phyloP scores from a whole-genome alignment of 176 grass and related monocot species.

The Urochloa ruziziensis region DNA sequence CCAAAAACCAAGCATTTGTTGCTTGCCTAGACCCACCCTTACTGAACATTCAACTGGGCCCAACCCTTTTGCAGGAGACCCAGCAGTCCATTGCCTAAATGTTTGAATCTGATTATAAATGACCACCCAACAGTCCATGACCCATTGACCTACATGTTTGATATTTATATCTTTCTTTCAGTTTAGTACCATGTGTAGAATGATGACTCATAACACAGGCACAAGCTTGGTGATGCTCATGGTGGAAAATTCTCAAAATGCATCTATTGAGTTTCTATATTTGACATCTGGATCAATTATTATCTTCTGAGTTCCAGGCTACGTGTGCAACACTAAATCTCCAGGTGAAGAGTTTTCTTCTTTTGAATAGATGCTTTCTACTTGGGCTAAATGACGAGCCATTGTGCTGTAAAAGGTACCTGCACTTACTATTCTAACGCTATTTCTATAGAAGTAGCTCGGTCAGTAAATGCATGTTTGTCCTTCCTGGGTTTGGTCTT shows the following conservation, averaged over 20 bases:
- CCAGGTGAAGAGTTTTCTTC: background rate
- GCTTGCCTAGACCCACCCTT: background rate
- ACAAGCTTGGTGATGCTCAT: background rate
- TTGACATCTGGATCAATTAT: background rate
- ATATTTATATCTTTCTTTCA: background rate
- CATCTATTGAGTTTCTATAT: background rate
- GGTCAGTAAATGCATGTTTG: slow-evolving; percentile 26
- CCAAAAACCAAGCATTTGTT: background rate
- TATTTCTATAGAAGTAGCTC: slow-evolving; percentile 37
- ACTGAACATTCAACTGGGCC: background rate
- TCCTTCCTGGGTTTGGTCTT: background rate
- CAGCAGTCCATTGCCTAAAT: background rate
- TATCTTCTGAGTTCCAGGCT: background rate
- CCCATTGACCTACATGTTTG: background rate
- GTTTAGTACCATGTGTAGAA: background rate
- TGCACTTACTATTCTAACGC: background rate
- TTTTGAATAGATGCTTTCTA: slow-evolving; percentile 12
- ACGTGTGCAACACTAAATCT: background rate
- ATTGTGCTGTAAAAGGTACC: slow-evolving; percentile 20
- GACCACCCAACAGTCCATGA: background rate
- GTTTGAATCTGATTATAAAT: background rate
- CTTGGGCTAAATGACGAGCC: slow-evolving; percentile 18
- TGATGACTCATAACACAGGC: background rate
- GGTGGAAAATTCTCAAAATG: background rate
- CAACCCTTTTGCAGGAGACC: background rate